phyloP scores from a whole-genome alignment of 2,329 filamentous ascomycete genomes.

The Apiospora phragmitis region DNA sequence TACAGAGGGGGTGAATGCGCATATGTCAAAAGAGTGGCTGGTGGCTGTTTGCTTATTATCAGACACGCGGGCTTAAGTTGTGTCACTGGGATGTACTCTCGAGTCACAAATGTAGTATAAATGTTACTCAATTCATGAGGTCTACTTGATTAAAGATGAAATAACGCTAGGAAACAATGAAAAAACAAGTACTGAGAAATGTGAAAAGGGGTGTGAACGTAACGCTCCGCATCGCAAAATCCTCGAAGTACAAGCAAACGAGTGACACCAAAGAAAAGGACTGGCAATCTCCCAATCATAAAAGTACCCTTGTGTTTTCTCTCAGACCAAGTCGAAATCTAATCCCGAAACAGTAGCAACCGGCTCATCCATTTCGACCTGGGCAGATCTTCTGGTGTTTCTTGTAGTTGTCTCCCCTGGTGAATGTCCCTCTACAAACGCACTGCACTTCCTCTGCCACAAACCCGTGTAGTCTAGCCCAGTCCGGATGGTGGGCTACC shows the following conservation, averaged over 20 bases:
- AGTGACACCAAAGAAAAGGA: neutral
- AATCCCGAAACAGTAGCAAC: neutral
- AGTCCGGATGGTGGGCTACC: neutral
- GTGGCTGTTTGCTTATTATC: neutral
- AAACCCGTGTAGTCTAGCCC: neutral
- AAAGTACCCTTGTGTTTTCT: neutral
- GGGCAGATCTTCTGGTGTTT: neutral
- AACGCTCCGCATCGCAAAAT: neutral
- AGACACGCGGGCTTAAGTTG: no score
- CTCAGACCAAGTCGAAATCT: neutral
- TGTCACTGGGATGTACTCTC: neutral
- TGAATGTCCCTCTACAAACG: neutral
- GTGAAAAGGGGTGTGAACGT: neutral
- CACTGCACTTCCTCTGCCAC: neutral
- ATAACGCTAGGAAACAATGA: neutral
- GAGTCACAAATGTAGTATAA: neutral
- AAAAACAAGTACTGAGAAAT: neutral
- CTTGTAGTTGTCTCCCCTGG: neutral
- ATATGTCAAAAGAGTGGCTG: neutral
- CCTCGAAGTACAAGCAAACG: neutral
- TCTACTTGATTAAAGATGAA: neutral
- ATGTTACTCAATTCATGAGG: neutral
- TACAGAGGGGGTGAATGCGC: neutral
- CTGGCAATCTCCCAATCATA: neutral
- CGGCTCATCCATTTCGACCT: neutral